Conservation (phyloP, 2,329 filamentous ascomycete genomes). For the Akanthomyces dipterigenus region DNA sequence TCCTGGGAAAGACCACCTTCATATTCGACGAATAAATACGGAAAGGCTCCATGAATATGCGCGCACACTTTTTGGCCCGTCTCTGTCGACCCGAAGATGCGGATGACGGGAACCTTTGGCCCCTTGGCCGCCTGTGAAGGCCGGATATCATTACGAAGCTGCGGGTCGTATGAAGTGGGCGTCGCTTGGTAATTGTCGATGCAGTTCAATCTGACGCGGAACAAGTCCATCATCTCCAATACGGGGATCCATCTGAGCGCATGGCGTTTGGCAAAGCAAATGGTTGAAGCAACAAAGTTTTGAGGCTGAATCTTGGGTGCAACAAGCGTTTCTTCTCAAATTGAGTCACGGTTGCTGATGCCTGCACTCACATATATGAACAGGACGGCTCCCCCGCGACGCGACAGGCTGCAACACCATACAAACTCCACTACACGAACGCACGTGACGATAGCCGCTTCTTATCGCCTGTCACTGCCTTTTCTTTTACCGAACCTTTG, state of each 20-base stretch:
- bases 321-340: background rate
- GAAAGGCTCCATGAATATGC: constrained; percentile 91
- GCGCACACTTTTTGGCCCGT: constrained; percentile 94
- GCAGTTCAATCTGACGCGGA: constrained; percentile 89
- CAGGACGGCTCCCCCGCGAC: background rate
- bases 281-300: background rate
- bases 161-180: constrained; percentile 74
- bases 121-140: constrained; percentile 53
- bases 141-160: constrained; percentile 59
- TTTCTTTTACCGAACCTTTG: background rate
- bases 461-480: constrained; percentile 6
- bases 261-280: background rate
- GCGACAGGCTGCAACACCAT: constrained; percentile 2
- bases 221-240: constrained; percentile 49
- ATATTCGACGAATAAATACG: constrained; percentile 92
- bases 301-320: background rate
- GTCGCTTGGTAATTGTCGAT: constrained; percentile 87
- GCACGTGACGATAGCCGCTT: constrained; percentile 23
- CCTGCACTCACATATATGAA: background rate
- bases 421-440: constrained; percentile 15
- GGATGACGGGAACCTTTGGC: constrained; percentile 75
- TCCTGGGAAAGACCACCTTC: constrained; percentile 58
- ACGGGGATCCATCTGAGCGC: constrained; percentile 15
- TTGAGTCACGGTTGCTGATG: background rate
- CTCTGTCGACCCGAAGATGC: constrained; percentile 87